These are phyloP conservation scores for Nitzschia sp. DNA, from an alignment of 108 stramenopile species.

Conservation along the genomic window DNA sequence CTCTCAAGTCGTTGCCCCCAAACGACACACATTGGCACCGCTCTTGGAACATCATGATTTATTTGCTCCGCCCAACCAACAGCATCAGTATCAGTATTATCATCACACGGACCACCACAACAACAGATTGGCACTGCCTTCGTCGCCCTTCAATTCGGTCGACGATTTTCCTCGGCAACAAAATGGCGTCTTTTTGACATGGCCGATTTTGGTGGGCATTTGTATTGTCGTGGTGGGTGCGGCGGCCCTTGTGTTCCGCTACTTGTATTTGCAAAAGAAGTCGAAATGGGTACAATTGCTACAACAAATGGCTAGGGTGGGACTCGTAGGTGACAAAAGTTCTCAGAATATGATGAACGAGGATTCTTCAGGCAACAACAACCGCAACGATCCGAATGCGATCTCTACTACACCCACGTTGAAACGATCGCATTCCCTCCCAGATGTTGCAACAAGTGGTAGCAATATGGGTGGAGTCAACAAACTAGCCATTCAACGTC, in stretches of 20 bases:
- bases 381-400: too few relatives aligned
- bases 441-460: neutral
- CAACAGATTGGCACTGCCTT: neutral
- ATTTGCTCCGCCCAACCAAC: neutral
- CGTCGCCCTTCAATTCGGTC: neutral
- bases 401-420: neutral
- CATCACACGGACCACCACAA: too few relatives aligned
- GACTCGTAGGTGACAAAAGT: neutral
- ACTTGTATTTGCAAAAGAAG: constrained; percentile 33
- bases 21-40: neutral
- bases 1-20: neutral
- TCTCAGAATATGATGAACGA: too few relatives aligned
- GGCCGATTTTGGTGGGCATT: constrained; percentile 19
- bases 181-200: constrained; percentile 27
- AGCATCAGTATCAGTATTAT: too few relatives aligned
- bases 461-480: neutral
- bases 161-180: neutral
- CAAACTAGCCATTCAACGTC: neutral
- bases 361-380: too few relatives aligned
- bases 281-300: constrained; percentile 13
- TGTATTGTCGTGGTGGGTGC: constrained; percentile 6
- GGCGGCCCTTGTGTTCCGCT: constrained; percentile 7
- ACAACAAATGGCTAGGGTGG: neutral
- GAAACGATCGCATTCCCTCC: constrained; percentile 15
- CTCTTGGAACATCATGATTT: constrained; percentile 1